Base-by-base conservation (phyloP, 192 early-diverging fungal species). In the Gryganskiella cystojenkinii region DNA sequence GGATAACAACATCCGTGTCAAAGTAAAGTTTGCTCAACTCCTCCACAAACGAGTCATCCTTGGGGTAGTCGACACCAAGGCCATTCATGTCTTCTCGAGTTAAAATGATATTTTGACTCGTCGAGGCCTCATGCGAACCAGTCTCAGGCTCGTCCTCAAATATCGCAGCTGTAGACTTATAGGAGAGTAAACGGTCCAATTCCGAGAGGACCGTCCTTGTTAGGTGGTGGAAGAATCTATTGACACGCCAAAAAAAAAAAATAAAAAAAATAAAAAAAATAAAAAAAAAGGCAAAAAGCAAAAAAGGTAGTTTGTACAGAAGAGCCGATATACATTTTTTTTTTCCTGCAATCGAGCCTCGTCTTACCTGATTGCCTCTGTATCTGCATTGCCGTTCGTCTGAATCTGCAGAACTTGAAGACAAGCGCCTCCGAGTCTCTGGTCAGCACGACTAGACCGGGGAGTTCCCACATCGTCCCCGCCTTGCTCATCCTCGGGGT, bases 11-110 rank as follows among this genome's bases (percentile, higher is more conserved):
- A 10, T 74, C 31, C 42, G 80, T 71, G 19, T 58, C 71, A 67
- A 86, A 85, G 51, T 88, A 88, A n/a, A 84, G 24, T 27, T 49
- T 57, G 20, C 73, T 64, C 8, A 88, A 66, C 42, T 83, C 81
- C 46, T 65, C 28, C 4, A 88, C 67, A 67, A 86, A 82, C 9
- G 42, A 54, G 2, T 40, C 69, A 67, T 88, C 86, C 10, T 57
- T 70, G 4, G 35, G 33, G 6, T 80, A 72, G 56, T 87, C 84
- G 22, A 88, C 52, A 0, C 86, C 84, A 28, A 88, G 46, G 20
- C 70, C 47, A 19, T 63, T 67, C 40, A 87, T 68, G 25, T 87
- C 81, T 13, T 80, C 62, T 10, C 69, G 57, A 22, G 79, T 56
- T 3, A 84, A 44, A 42, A 61, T 40, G 2, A 61, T 49, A 19